Evolutionary conservation across 345 rosid species (phyloP).

Genomic region (Ceriops tagal): DNA sequence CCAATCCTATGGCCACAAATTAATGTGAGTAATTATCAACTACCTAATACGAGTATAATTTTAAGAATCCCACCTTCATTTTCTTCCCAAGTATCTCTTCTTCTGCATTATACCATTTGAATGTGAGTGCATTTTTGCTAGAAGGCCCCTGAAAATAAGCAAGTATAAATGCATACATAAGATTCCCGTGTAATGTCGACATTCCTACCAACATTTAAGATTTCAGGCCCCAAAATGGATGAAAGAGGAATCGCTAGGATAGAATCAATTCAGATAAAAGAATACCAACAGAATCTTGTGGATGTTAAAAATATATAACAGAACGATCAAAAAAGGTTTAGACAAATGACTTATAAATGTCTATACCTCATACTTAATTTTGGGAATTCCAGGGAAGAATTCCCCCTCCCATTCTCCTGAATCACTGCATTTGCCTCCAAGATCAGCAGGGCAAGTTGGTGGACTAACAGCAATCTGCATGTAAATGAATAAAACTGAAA

Average conservation of each 20-base stretch:
- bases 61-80: constrained; percentile 64
- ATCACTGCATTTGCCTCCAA: constrained; percentile 48
- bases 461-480: constrained; percentile 52
- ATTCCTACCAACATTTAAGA: background rate
- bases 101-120: constrained; percentile 84
- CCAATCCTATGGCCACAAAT: constrained; percentile 61
- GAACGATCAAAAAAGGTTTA: background rate
- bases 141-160: constrained; percentile 57
- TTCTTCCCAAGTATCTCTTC: constrained; percentile 91
- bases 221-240: background rate
- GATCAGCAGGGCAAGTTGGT: constrained; percentile 75
- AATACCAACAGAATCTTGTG: background rate
- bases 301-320: background rate
- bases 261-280: background rate
- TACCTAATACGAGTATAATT: background rate
- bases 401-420: constrained; percentile 86
- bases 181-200: background rate
- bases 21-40: constrained; percentile 12
- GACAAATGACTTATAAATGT: background rate
- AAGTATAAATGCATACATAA: background rate
- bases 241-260: background rate
- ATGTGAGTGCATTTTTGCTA: constrained; percentile 72
- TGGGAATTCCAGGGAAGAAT: constrained; percentile 75
- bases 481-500: constrained; percentile 2
- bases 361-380: constrained; percentile 77